Base-by-base conservation (phyloP, 2,329 filamentous ascomycete genomes). In the Epichloe uncinata region DNA sequence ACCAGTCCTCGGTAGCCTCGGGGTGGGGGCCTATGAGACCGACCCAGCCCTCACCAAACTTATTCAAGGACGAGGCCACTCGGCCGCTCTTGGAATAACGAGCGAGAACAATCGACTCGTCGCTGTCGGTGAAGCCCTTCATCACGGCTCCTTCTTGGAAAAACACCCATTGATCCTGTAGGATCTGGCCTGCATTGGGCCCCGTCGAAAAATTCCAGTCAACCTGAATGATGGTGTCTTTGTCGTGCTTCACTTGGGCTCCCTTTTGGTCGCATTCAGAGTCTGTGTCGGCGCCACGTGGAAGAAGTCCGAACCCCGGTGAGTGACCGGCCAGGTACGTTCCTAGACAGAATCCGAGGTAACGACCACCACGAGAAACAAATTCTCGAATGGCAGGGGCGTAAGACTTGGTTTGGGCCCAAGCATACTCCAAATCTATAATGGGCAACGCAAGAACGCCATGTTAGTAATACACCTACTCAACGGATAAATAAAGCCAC, bases 321-420 rank as follows among this genome's bases (percentile, higher is more conserved):
- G 53, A 42, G 37, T 54, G 26, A 12, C 58, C 59, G n/a, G 60
- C 60, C 2, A 61, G 51, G 34, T 59, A 62, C 3, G 60, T 57
- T 8, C 60, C 60, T 11, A 62, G 57, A 37, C 60, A 62, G 49
- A 62, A 60, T 26, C 59, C 60, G 2, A 62, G 47, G 45, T 60
- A 62, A 15, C 52, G 53, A 3, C 60, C 59, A 4, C 60, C 58
- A 13, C 45, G 46, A 12, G 53, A 50, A 7, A 62, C 54, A 51
- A 58, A 62, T 7, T 56, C 41, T 15, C 50, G 49, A 11, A 61
- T 53, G 3, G 49, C 22, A 2, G 48, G 26, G 6, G 54, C 54
- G 30, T 54, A 55, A 5, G 50, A 38, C 44, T 56, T 54, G 34
- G 57, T 42, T 30, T 53, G 42, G n/a, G 46, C 26, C 54, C 54